Conservation (phyloP, 306 rosid genomes). For the Corylus heterophylla region DNA sequence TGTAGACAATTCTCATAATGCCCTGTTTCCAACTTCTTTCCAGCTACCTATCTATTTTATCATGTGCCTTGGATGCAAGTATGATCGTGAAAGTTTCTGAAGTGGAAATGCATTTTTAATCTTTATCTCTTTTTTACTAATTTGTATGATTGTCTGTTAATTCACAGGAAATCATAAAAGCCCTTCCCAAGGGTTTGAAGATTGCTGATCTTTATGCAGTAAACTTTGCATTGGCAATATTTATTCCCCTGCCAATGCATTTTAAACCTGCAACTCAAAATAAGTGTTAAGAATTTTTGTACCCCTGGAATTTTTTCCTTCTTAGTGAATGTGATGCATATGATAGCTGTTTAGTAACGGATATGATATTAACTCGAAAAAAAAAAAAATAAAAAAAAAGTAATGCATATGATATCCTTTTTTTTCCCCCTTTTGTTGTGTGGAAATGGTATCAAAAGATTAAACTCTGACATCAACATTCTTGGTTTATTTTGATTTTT, state of each 20-base stretch:
- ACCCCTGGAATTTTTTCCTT: too few species aligned
- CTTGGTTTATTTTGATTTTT: not conserved
- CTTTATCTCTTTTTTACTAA: too few species aligned
- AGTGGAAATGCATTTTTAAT: too few species aligned
- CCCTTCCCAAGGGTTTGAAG: conserved; percentile 38
- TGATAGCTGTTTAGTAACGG: too few species aligned
- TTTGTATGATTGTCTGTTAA: not conserved
- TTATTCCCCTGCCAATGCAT: not conserved
- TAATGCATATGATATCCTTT: too few species aligned
- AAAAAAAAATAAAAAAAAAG: too few species aligned
- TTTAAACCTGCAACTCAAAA: not conserved
- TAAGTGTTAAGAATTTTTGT: too few species aligned
- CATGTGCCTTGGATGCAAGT: conserved; percentile 47
- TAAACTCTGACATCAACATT: not conserved
- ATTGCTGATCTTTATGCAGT: conserved; percentile 99
- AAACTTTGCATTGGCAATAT: conserved; percentile 32
- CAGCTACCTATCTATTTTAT: conserved; percentile 51
- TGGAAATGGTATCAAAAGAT: too few species aligned
- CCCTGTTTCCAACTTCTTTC: not conserved
- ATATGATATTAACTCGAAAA: too few species aligned
- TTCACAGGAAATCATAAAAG: not conserved
- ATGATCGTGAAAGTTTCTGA: too few species aligned
- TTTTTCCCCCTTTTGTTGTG: too few species aligned
- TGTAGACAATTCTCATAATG: not conserved
- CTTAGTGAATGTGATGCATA: too few species aligned